Evolutionary conservation across 73 alveolate genomes (phyloP), one percentile per base, ranked within the genome.

Genomic region (Stentor roeselii): DNA sequence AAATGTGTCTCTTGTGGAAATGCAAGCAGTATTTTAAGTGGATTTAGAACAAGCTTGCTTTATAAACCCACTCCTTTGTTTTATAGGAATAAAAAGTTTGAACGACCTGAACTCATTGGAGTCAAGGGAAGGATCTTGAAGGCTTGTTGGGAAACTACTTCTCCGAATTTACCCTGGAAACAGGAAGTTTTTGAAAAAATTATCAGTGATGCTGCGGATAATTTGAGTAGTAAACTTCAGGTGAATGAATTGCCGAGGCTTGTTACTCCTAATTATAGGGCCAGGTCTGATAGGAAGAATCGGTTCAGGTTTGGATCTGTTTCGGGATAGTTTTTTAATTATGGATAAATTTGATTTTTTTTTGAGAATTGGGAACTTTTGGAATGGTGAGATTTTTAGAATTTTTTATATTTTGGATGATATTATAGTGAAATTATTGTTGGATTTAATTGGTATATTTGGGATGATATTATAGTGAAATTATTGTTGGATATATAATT

Each of bases 41-140:
- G 80, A 27, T 67, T 21, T 67, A 36, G 80, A 2, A 67, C 80
- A 67, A 27, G 42, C 21, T 11, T 67, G 34, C 21, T 67, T 15
- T 67, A 67, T 34, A 67, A 67, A 32, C 80, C 80, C 0, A 67
- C 80, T 15, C 50, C 80, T 21, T 40, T 67, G 27, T 67, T 67
- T 67, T 67, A 67, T 34, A 67, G 80, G 37, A 67, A 67, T 67
- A 67, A 67, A 67, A 67, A 67, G 80, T 32, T 67, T 67, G 80
- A 67, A 21, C 21, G 80, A 32, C 80, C 80, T 67, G 80, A 67
- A 67, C 80, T 67, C 21, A 67, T 67, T 11, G n/a, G 41, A 0
- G 15, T 67, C 11, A 67, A 67, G 34, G 80, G 80, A 34, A 67
- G 37, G n/a, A 67, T 67, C 0, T 11, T 67, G 15, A 67, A 67